Evolutionary conservation across 2,329 filamentous ascomycete genomes (phyloP).

Genomic region (Fusarium nurragi): DNA sequence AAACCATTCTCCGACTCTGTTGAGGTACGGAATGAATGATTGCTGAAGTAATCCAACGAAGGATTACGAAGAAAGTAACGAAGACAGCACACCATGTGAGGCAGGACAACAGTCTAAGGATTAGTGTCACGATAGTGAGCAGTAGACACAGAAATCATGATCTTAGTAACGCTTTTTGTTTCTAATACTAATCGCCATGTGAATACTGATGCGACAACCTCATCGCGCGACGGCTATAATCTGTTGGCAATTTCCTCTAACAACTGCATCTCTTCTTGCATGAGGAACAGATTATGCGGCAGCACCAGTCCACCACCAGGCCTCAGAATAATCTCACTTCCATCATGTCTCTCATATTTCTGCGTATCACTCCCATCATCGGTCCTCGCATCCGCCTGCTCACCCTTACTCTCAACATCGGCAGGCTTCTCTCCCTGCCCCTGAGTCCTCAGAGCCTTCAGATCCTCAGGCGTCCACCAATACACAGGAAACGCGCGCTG

Average conservation of each 20-base stretch:
- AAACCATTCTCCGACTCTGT: no score
- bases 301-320: slow-evolving; percentile 47
- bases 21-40: no score
- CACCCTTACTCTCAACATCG: slow-evolving; percentile 32
- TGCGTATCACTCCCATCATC: slow-evolving; percentile 29
- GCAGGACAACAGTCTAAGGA: no score
- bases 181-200: no score
- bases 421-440: background rate
- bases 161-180: no score
- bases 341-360: slow-evolving; percentile 28
- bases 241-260: slow-evolving; percentile 51
- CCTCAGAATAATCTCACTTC: slow-evolving; percentile 49
- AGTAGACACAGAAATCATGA: no score
- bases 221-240: slow-evolving; percentile 33
- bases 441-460: slow-evolving; percentile 16
- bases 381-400: slow-evolving; percentile 14
- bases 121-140: no score
- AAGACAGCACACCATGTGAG: no score
- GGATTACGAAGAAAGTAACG: no score
- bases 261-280: slow-evolving; percentile 50
- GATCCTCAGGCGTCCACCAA: slow-evolving; percentile 69
- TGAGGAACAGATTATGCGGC: slow-evolving; percentile 50
- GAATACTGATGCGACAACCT: background rate
- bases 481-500: slow-evolving; percentile 73
- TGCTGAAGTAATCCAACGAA: no score